phyloP scores from a whole-genome alignment of 768 basidiomycete genomes.

The Roridomyces roridus region DNA sequence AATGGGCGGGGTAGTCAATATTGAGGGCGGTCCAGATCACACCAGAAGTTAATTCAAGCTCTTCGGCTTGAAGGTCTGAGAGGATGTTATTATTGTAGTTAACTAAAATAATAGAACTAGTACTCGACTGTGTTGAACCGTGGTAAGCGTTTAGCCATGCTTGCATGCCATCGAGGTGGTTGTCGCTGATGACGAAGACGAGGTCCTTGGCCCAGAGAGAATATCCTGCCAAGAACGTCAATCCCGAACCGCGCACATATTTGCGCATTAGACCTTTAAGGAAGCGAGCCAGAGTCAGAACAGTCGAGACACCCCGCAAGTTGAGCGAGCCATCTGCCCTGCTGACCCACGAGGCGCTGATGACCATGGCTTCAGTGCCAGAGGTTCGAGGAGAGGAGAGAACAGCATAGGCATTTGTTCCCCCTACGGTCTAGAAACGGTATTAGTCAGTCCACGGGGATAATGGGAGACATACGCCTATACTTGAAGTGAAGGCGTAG shows the following conservation, averaged over 20 bases:
- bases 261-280: slow-evolving; percentile 67
- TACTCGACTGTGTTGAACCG: slow-evolving; percentile 69
- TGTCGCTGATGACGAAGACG: slow-evolving; percentile 88
- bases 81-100: neutral
- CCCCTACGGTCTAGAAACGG: slow-evolving; percentile 54
- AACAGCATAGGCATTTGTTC: slow-evolving; percentile 85
- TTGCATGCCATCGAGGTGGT: slow-evolving; percentile 89
- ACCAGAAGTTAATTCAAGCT: slow-evolving; percentile 72
- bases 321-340: slow-evolving; percentile 67
- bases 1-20: slow-evolving; percentile 96
- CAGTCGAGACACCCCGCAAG: slow-evolving; percentile 84
- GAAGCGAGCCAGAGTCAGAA: slow-evolving; percentile 84
- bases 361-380: slow-evolving; percentile 91
- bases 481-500: slow-evolving; percentile 63
- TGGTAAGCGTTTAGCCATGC: slow-evolving; percentile 92
- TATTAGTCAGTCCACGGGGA: neutral
- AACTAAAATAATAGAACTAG: neutral
- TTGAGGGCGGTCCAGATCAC: slow-evolving; percentile 96
- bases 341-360: slow-evolving; percentile 91
- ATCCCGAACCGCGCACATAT: neutral
- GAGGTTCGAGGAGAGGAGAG: slow-evolving; percentile 86
- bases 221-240: slow-evolving; percentile 55
- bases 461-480: slow-evolving; percentile 50
- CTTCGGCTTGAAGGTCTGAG: slow-evolving; percentile 72
- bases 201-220: slow-evolving; percentile 97